A percentile compares a stretch with the other conserved stretches of the same genome.
Conservation (phyloP, 805 yeast species). For the Ogataea siamensis region DNA sequence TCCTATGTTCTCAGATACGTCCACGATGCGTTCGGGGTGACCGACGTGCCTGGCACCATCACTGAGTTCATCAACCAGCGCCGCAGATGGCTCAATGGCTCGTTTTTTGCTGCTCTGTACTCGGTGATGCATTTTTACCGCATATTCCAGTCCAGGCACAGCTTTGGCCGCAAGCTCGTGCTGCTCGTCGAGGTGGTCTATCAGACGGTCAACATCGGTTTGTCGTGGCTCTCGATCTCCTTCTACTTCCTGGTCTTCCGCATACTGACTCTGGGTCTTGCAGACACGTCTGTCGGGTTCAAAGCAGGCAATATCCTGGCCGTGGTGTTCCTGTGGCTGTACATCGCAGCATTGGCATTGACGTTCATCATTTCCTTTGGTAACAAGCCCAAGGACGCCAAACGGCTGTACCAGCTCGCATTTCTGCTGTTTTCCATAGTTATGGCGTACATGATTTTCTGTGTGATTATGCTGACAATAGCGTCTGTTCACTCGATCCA, state of each 20-base stretch:
- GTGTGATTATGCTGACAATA: slow-evolving; percentile 70
- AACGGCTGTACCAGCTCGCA: slow-evolving; percentile 64
- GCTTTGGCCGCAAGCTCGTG: slow-evolving; percentile 61
- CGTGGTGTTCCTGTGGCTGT: slow-evolving; percentile 81
- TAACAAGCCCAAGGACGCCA: slow-evolving; percentile 88
- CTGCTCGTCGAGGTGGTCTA: slow-evolving; percentile 76
- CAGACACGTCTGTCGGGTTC: slow-evolving; percentile 44
- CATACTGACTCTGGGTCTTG: slow-evolving; percentile 75
- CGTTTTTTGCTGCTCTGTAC: slow-evolving; percentile 91
- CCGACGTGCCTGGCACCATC: slow-evolving; percentile 89
- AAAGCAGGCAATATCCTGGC: slow-evolving; percentile 72
- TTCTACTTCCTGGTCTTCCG: slow-evolving; percentile 87
- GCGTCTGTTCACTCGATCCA: slow-evolving; percentile 56
- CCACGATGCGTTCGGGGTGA: slow-evolving; percentile 83
- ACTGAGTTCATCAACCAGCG: slow-evolving; percentile 90
- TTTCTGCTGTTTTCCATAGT: slow-evolving; percentile 74
- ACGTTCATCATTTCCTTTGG: slow-evolving; percentile 91
- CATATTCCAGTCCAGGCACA: slow-evolving; percentile 75
- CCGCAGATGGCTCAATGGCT: slow-evolving; percentile 96
- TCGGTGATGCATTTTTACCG: slow-evolving; percentile 72
- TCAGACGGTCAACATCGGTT: slow-evolving; percentile 66
- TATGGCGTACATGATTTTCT: slow-evolving; percentile 76
- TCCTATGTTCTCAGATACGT: slow-evolving; percentile 81
- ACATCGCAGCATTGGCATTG: slow-evolving; percentile 69
- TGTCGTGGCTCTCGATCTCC: slow-evolving; percentile 89